Evolutionary conservation across 345 rosid species (phyloP).

Genomic region (Streptanthus diversifolius): DNA sequence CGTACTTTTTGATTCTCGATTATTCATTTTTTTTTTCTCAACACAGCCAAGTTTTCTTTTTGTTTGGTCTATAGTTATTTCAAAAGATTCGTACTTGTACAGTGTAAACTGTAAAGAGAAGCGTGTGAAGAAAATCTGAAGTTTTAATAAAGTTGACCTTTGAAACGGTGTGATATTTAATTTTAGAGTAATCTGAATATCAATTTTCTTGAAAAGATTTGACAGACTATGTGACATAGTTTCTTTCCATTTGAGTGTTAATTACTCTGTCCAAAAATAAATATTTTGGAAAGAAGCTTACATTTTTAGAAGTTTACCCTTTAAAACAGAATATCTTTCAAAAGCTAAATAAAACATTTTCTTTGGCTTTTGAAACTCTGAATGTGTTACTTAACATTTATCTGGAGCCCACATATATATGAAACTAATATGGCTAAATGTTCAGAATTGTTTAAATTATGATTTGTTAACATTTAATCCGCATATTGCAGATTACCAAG

Average conservation of each 20-base stretch:
- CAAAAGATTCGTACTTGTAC: constrained; percentile 18
- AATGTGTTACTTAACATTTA: neutral
- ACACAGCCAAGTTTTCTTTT: neutral
- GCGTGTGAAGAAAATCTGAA: constrained; percentile 26
- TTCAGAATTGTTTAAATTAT: neutral
- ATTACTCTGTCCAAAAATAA: neutral
- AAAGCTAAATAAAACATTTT: neutral
- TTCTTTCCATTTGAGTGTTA: constrained; percentile 9
- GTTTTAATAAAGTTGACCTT: constrained; percentile 10
- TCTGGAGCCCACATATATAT: neutral
- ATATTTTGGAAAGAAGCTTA: neutral
- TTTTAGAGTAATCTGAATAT: constrained; percentile 17
- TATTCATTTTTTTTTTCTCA: constrained; percentile 11
- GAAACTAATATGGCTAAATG: neutral
- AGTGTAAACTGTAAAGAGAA: constrained; percentile 2
- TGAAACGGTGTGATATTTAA: constrained; percentile 27
- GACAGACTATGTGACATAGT: neutral
- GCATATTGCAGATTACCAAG: neutral
- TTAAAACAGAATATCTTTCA: neutral
- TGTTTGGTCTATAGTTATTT: neutral
- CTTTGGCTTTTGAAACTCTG: neutral
- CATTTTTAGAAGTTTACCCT: neutral
- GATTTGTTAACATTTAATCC: neutral
- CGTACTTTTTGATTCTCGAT: constrained; percentile 24
- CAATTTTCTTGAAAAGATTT: neutral